Evolutionary conservation across 352 stramenopile genomes (phyloP).

Genomic region (Pythium coloratum): DNA sequence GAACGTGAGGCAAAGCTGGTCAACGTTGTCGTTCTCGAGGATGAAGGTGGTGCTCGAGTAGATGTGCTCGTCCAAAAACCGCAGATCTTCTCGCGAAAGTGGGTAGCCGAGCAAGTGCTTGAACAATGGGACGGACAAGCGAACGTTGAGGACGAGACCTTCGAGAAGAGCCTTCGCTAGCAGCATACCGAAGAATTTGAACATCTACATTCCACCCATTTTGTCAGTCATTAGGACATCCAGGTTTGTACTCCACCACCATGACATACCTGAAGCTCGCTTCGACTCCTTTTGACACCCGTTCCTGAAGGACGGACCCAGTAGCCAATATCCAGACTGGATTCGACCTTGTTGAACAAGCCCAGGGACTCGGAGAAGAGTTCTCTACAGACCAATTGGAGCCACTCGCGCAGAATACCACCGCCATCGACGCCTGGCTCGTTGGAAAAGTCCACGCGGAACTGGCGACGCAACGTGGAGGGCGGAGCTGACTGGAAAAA

Average conservation of each 20-base stretch:
- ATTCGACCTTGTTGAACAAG: constrained; percentile 52
- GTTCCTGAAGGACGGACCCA: constrained; percentile 52
- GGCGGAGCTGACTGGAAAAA: constrained; percentile 55
- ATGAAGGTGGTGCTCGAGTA: constrained; percentile 69
- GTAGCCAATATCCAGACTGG: constrained; percentile 50
- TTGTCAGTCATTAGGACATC: not conserved
- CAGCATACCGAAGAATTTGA: constrained; percentile 80
- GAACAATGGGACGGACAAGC: constrained; percentile 58
- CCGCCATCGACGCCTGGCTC: constrained; percentile 76
- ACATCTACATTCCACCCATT: constrained; percentile 39
- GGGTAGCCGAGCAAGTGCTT: constrained; percentile 71
- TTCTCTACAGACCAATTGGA: constrained; percentile 68
- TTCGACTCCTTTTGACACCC: constrained; percentile 20
- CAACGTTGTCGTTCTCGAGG: constrained; percentile 51
- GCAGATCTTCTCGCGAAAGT: constrained; percentile 60
- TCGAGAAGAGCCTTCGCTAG: constrained; percentile 73
- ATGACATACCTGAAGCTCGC: constrained; percentile 43
- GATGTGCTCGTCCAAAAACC: constrained; percentile 70
- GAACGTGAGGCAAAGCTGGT: constrained; percentile 65
- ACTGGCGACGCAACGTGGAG: constrained; percentile 54
- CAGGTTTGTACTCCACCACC: not conserved
- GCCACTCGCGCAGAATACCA: constrained; percentile 79
- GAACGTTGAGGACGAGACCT: constrained; percentile 68
- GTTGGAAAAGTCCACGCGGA: constrained; percentile 86
- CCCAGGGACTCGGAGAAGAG: constrained; percentile 53